Percentiles rank a stretch among this genome's conserved stretches.
Conservation (phyloP, 2,329 filamentous ascomycete species). For the Colletotrichum tamarilloi region DNA sequence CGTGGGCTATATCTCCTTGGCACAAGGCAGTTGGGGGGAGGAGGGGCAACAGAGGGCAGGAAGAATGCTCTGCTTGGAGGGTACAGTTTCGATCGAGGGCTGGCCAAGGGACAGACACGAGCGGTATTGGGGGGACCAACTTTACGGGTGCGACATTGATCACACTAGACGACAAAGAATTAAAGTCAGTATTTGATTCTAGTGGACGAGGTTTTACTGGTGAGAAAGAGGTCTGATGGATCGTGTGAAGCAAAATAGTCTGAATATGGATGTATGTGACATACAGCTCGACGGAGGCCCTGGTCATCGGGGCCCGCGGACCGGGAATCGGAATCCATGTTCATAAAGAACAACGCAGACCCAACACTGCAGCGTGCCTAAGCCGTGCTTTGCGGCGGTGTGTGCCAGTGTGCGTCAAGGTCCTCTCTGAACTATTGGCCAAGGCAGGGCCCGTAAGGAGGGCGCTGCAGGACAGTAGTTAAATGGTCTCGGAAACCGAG, state of each 20-base stretch:
- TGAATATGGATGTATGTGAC: slow-evolving; percentile 37
- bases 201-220: background rate
- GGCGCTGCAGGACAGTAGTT: background rate
- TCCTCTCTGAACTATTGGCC: background rate
- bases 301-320: slow-evolving; percentile 47
- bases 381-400: background rate
- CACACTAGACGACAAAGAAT: slow-evolving; percentile 48
- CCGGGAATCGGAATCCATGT: slow-evolving; percentile 33
- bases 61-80: background rate
- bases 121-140: slow-evolving; percentile 43
- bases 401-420: background rate
- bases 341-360: background rate
- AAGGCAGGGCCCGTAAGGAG: background rate
- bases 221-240: background rate
- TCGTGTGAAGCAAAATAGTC: slow-evolving; percentile 5
- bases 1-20: background rate
- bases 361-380: background rate
- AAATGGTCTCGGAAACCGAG: background rate
- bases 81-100: background rate
- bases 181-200: slow-evolving; percentile 32
- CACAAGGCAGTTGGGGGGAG: background rate
- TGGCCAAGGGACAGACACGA: background rate
- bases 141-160: slow-evolving; percentile 56
- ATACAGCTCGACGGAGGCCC: slow-evolving; percentile 48
- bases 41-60: background rate